Base-by-base conservation (phyloP, 2,329 filamentous ascomycete genomes). In the Karstenula rhodostoma region DNA sequence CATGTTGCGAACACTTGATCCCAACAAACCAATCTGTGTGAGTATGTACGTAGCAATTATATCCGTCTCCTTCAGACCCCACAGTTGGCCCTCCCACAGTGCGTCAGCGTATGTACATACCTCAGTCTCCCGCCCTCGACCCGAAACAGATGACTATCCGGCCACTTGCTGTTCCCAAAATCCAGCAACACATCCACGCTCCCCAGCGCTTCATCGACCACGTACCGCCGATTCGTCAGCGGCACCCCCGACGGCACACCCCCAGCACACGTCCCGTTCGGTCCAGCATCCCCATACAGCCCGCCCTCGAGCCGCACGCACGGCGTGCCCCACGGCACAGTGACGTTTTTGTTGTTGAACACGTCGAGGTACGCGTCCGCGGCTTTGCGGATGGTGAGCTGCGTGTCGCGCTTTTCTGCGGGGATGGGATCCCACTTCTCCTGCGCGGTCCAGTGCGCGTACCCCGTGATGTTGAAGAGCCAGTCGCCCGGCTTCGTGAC, bases 91-190 rank as follows among this genome's bases (percentile, higher is more conserved):
- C 63, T 33, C 33, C 69, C 70, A 61, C 70, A 73, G 44, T 70
- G 64, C 27, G 69, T 72, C 63, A 72, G 61, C 2, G 70, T 72
- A 65, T 72, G 70, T 40, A 72, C 67, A 67, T 71, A 72, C 40
- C 70, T 57, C 37, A 72, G 33, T 58, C 61, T 70, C 19, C 68
- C 68, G 3, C 33, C 32, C 48, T 65, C 63, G 32, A 72, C 56
- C 46, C 68, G 56, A 59, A 72, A 72, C 54, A 70, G 61, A 62
- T 72, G 70, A n/a, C 59, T 70, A 63, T 72, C 69, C 35, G 70
- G 68, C 68, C 66, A 68, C 52, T 53, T 58, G 40, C 60, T 65
- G 10, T 57, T 46, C 32, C 69, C 70, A 66, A 72, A 71, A 27
- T 69, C 68, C n/a, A 66, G 15, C 46, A 72, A 42, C 4, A 72